Conservation (phyloP, 2,329 filamentous ascomycete genomes). For the Berkeleyomyces basicola region DNA sequence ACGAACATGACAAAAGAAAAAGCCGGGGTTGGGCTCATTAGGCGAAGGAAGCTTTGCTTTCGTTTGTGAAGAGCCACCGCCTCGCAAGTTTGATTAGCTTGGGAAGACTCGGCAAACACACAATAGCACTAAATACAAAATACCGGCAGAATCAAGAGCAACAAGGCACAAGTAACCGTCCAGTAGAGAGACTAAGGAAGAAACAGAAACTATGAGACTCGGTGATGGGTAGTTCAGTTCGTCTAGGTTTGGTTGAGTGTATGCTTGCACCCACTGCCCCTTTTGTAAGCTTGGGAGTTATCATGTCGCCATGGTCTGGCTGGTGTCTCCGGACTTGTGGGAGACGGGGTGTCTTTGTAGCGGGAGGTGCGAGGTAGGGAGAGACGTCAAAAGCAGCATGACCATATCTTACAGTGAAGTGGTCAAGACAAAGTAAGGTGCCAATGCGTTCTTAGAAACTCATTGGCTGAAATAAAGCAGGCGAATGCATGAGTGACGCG, state of each 20-base stretch:
- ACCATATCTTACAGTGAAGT: background rate
- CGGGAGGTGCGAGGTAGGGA: background rate
- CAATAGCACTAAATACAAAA: background rate
- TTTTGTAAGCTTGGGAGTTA: background rate
- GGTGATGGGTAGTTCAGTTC: background rate
- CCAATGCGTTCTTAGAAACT: background rate
- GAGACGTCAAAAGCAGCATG: background rate
- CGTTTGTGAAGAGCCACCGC: background rate
- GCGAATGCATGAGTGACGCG: background rate
- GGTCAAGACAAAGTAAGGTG: background rate
- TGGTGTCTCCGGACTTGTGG: background rate
- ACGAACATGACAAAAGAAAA: background rate
- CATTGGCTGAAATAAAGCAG: background rate
- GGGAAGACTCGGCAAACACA: background rate
- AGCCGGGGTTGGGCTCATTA: background rate
- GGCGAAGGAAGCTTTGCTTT: background rate
- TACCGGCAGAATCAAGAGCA: background rate
- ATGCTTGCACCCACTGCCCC: background rate
- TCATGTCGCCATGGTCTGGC: background rate
- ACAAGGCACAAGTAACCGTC: background rate
- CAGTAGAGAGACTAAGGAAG: background rate
- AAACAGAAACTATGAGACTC: background rate
- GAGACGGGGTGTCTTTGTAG: background rate
- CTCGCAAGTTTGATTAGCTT: background rate
- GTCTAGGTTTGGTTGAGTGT: background rate